Percentiles rank a stretch among this genome's conserved stretches.
Conservation (phyloP, 2,329 filamentous ascomycete genomes). For the Trichoderma oligosporum region DNA sequence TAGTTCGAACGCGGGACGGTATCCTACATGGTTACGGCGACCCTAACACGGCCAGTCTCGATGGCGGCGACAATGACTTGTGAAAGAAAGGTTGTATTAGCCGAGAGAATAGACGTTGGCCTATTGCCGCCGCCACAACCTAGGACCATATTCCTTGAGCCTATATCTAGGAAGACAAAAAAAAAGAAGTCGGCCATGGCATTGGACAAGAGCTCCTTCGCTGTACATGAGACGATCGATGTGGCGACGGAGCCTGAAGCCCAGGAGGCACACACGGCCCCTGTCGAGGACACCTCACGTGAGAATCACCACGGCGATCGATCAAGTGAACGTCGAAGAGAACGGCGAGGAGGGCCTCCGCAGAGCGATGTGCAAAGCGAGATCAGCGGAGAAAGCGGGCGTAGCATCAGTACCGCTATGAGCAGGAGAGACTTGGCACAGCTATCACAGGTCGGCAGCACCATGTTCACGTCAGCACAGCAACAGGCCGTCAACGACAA, state of each 20-base stretch:
- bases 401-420: constrained; percentile 62
- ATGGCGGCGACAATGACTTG: constrained; percentile 77
- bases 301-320: constrained; percentile 41
- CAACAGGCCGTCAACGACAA: constrained; percentile 57
- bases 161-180: constrained; percentile 68
- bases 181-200: constrained; percentile 52
- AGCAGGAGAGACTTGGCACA: constrained; percentile 47
- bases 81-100: constrained; percentile 73
- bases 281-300: neutral
- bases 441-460: constrained; percentile 31
- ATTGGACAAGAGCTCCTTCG: constrained; percentile 43
- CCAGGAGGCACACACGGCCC: constrained; percentile 33
- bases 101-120: constrained; percentile 83
- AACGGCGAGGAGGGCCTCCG: constrained; percentile 43
- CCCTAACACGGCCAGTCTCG: constrained; percentile 80
- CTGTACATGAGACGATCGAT: constrained; percentile 40
- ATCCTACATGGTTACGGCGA: constrained; percentile 85
- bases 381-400: constrained; percentile 64
- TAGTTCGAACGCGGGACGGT: constrained; percentile 96
- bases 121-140: constrained; percentile 69
- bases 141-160: constrained; percentile 80
- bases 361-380: constrained; percentile 61
- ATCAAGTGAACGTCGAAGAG: constrained; percentile 29
- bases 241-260: constrained; percentile 35
- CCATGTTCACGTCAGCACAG: constrained; percentile 33